These are phyloP conservation scores for Suillus subluteus DNA, from an alignment of 768 basidiomycete species.

Conservation along the genomic window DNA sequence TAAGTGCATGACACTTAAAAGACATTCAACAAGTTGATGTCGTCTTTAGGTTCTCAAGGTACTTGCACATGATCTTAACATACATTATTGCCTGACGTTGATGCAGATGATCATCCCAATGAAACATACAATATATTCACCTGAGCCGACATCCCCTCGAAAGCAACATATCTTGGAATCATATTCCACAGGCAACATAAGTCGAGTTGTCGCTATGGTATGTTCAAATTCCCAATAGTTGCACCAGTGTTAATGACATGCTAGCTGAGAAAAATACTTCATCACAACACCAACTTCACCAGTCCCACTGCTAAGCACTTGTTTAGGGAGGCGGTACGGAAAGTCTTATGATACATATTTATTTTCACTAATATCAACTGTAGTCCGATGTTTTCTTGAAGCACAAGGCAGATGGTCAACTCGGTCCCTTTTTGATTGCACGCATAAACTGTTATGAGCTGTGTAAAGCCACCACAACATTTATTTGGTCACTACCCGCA, in stretches of 20 bases:
- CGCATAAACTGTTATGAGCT: background rate
- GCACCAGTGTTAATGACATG: background rate
- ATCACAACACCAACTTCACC: background rate
- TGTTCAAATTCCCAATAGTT: background rate
- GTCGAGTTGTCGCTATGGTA: background rate
- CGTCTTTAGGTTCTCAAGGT: background rate
- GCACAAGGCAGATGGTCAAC: background rate
- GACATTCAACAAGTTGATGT: background rate
- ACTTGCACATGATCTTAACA: too few species aligned
- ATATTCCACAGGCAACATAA: background rate
- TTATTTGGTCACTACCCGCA: background rate
- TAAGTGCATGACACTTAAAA: background rate
- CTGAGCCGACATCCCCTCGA: background rate
- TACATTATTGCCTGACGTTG: too few species aligned
- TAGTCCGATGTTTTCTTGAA: background rate
- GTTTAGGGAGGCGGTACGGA: background rate
- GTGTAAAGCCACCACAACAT: background rate
- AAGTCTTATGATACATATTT: background rate
- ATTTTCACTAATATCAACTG: background rate
- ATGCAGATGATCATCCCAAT: background rate
- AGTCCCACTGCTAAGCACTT: background rate
- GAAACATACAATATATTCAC: background rate
- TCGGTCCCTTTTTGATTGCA: background rate
- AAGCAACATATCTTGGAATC: background rate
- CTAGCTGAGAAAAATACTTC: background rate